These are phyloP conservation scores for Chalciporus sp. DNA, from an alignment of 1,284 basidiomycete genomes.

Conservation along the genomic window DNA sequence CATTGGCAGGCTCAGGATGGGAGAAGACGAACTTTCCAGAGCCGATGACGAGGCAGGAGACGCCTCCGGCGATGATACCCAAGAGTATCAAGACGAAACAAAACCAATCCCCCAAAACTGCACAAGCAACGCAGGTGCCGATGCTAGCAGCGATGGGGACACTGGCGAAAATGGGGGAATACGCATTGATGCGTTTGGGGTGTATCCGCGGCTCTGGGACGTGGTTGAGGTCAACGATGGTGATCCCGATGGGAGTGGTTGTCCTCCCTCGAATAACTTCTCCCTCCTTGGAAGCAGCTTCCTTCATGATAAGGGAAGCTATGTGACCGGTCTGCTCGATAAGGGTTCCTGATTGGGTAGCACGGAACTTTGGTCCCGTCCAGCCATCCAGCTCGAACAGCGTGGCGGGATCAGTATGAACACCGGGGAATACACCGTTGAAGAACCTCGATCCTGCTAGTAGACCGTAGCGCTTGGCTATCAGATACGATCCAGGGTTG, in stretches of 20 bases:
- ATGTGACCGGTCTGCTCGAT: constrained; percentile 24
- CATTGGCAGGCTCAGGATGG: constrained; percentile 25
- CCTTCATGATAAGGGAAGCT: constrained; percentile 20
- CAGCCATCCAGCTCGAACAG: constrained; percentile 18
- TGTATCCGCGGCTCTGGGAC: constrained; percentile 9
- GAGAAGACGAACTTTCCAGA: constrained; percentile 25
- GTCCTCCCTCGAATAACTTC: constrained; percentile 8
- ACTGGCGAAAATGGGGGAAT: constrained; percentile 8
- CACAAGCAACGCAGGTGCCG: constrained; percentile 17
- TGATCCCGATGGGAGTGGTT: constrained; percentile 17
- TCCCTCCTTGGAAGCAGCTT: constrained; percentile 9
- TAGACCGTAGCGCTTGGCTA: constrained; percentile 22
- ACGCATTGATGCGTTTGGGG: constrained; percentile 4
- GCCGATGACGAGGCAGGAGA: constrained; percentile 30
- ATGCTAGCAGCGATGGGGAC: constrained; percentile 28
- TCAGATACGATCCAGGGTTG: constrained; percentile 26
- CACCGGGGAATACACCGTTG: background rate
- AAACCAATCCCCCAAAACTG: constrained; percentile 28
- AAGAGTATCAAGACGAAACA: constrained; percentile 30
- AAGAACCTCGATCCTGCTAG: constrained; percentile 17
- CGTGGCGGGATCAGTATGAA: constrained; percentile 16
- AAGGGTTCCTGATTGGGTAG: constrained; percentile 24
- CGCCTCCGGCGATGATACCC: constrained; percentile 33
- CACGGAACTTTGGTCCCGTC: constrained; percentile 25
- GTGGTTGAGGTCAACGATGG: constrained; percentile 24